Evolutionary conservation across 2,329 filamentous ascomycete species (phyloP).

Genomic region (Fusarium aywerte): DNA sequence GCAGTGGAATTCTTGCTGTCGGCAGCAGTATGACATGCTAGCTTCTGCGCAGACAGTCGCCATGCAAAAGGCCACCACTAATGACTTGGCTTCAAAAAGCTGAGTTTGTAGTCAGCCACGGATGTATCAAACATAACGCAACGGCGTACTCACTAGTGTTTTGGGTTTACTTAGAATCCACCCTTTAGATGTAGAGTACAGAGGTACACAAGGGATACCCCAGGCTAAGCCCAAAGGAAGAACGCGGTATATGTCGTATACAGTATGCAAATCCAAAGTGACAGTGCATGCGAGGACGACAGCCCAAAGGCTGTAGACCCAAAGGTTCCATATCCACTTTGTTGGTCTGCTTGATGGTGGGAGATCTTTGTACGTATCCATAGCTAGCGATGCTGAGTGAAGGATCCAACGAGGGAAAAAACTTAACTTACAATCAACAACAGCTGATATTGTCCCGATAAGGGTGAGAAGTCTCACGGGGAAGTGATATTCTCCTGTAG

Average conservation of each 20-base stretch:
- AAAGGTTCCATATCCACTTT: slow-evolving; percentile 17
- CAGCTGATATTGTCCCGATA: slow-evolving; percentile 17
- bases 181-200: slow-evolving; percentile 1
- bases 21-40: slow-evolving; percentile 20
- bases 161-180: slow-evolving; percentile 17
- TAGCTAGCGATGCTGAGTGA: slow-evolving; percentile 2
- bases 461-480: slow-evolving; percentile 14
- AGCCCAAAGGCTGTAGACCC: slow-evolving; percentile 12
- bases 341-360: not conserved
- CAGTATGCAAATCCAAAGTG: not conserved
- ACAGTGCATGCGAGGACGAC: not conserved
- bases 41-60: slow-evolving; percentile 15
- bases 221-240: slow-evolving; percentile 24
- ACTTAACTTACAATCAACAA: slow-evolving; percentile 8
- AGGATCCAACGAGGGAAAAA: too few relatives aligned
- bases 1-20: slow-evolving; percentile 2
- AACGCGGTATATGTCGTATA: slow-evolving; percentile 23
- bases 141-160: slow-evolving; percentile 2
- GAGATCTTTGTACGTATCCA: slow-evolving; percentile 27
- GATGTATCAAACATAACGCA: too few relatives aligned
- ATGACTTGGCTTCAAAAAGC: slow-evolving; percentile 22
- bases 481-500: slow-evolving; percentile 18
- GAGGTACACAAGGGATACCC: slow-evolving; percentile 18
- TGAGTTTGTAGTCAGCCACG: not conserved
- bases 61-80: slow-evolving; percentile 23